phyloP scores from a whole-genome alignment of 2,329 filamentous ascomycete genomes.

The Proliferodiscus dingleyae region DNA sequence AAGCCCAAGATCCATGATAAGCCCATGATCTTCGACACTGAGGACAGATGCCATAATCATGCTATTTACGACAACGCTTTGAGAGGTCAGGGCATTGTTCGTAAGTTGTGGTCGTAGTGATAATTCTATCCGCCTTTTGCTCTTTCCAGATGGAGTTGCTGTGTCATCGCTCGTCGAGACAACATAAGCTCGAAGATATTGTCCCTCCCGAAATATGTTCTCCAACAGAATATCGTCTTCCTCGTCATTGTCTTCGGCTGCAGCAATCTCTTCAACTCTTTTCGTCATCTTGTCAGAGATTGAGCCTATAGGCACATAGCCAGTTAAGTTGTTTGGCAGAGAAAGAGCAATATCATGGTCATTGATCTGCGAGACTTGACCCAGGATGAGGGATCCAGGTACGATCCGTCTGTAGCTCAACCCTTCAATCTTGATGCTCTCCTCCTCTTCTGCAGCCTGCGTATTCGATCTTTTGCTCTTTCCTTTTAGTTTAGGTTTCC shows the following conservation, averaged over 20 bases:
- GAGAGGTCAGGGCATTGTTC: slow-evolving; percentile 68
- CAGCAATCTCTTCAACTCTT: slow-evolving; percentile 65
- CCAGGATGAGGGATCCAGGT: slow-evolving; percentile 82
- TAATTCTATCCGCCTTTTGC: slow-evolving; percentile 79
- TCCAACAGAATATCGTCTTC: slow-evolving; percentile 63
- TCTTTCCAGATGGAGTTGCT: slow-evolving; percentile 40
- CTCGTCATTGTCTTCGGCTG: slow-evolving; percentile 52
- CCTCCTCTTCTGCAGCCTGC: slow-evolving; percentile 41
- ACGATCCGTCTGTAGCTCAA: slow-evolving; percentile 86
- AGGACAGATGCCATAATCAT: slow-evolving; percentile 82
- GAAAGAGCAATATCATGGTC: slow-evolving; percentile 73
- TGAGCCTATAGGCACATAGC: slow-evolving; percentile 87
- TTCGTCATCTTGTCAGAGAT: slow-evolving; percentile 76
- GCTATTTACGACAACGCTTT: slow-evolving; percentile 68
- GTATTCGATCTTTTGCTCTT: slow-evolving; percentile 51
- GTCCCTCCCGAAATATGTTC: slow-evolving; percentile 72
- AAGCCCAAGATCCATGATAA: slow-evolving; percentile 87
- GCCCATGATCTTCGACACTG: slow-evolving; percentile 93
- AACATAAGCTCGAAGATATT: slow-evolving; percentile 83
- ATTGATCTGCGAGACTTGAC: slow-evolving; percentile 78
- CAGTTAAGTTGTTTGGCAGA: slow-evolving; percentile 87
- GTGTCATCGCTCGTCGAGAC: slow-evolving; percentile 68
- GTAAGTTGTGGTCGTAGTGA: slow-evolving; percentile 74
- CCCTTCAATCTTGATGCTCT: slow-evolving; percentile 70
- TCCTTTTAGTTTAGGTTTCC: slow-evolving; percentile 50